Conservation (phyloP, 2,329 filamentous ascomycete genomes). For the Aspergillus ustus region DNA sequence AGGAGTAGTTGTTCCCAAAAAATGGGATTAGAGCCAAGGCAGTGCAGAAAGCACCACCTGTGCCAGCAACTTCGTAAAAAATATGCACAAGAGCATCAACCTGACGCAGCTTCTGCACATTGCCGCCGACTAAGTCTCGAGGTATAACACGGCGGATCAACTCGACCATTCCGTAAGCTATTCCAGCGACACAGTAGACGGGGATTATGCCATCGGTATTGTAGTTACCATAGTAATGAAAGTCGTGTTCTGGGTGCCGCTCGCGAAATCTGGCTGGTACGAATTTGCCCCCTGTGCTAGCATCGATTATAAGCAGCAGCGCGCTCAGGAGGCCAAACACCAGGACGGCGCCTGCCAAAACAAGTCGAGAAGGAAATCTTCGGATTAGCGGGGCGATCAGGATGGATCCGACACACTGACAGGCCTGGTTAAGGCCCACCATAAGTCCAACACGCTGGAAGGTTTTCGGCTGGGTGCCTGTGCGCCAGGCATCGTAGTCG, state of each 20-base stretch:
- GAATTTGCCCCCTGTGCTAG: conserved; percentile 22
- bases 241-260: conserved; percentile 21
- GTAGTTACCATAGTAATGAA: conserved; percentile 23
- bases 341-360: conserved; percentile 18
- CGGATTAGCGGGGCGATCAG: conserved; percentile 23
- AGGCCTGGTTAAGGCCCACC: conserved; percentile 23
- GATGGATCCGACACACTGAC: conserved; percentile 24
- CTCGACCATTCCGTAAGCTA: conserved; percentile 25
- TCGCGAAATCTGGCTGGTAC: conserved; percentile 13
- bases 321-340: conserved; percentile 22
- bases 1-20: conserved; percentile 24
- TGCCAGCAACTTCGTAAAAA: conserved; percentile 22
- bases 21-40: conserved; percentile 21
- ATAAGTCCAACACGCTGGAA: conserved; percentile 25
- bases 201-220: conserved; percentile 24
- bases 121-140: conserved; percentile 21
- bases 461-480: conserved; percentile 18
- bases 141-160: conserved; percentile 24
- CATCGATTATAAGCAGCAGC: conserved; percentile 23
- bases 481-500: conserved; percentile 22
- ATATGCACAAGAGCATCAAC: conserved; percentile 23
- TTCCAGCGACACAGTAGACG: conserved; percentile 21
- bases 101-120: conserved; percentile 22
- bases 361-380: conserved; percentile 21
- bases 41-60: conserved; percentile 21